Base-by-base conservation (phyloP, 805 yeast genomes). In the Candida silvatica region DNA sequence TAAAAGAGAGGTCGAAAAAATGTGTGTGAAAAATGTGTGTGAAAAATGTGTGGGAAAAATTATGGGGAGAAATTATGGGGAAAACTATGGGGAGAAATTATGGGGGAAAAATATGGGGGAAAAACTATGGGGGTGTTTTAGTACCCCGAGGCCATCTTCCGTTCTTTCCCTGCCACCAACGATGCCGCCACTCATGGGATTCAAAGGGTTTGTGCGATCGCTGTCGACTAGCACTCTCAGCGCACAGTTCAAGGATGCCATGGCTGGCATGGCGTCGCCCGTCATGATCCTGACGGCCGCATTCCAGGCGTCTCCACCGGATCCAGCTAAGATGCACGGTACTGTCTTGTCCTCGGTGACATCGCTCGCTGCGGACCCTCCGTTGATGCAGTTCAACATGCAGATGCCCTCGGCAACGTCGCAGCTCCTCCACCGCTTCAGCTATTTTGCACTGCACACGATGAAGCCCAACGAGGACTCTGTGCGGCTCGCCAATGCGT, bases 281-380 rank as follows among this genome's bases (percentile, higher is more conserved):
- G 81, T 78, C 3, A 70, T 76, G 72, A 66, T 79, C 15, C 52
- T 79, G 20, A 78, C 85, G 1, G 69, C 77, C 2, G 58, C 66
- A 14, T 54, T 50, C 11, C 31, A 35, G n/a, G 53, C 53, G 7
- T 34, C 37, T 1, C n/a, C n/a, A n/a, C 35, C 45, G n/a, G 38
- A 43, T 5, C 38, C 45, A 35, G 23, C 49, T 31, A 31, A 48
- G 31, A 57, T 66, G 26, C 80, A 70, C 56, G 97, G 97, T 0
- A 74, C 84, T 65, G 86, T 97, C 0, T 62, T 90, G 2, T 82
- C 95, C 3, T 85, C 95, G 1, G 84, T 87, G 29, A 74, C 85
- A 9, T 87, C 97, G 1, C 60, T 90, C 11, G 77, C 94, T 1
- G 71, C 87, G 20, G 64, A 69, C 32, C 96, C 96, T 0, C 94